phyloP scores from a whole-genome alignment of 768 basidiomycete species.

The Daedaleopsis sinensis region DNA sequence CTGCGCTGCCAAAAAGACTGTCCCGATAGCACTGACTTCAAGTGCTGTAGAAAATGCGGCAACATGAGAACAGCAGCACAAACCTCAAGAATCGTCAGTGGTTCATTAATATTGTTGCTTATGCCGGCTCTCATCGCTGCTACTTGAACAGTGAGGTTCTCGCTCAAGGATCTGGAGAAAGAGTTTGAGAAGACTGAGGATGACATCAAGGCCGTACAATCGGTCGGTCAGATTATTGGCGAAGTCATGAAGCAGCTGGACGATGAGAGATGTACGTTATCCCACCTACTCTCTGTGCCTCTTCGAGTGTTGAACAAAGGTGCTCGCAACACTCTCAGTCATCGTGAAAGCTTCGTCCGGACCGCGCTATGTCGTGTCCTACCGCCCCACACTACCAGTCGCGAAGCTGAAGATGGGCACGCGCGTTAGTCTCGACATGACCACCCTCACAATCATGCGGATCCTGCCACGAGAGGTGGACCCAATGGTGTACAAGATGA shows the following conservation, averaged over 20 bases:
- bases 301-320: background rate
- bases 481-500: conserved; percentile 99
- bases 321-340: conserved; percentile 50
- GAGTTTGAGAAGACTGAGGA: conserved; percentile 96
- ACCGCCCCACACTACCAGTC: conserved; percentile 89
- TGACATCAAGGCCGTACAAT: conserved; percentile 98
- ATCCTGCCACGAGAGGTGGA: conserved; percentile 97
- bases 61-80: conserved; percentile 85
- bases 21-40: background rate
- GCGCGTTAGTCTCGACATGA: conserved; percentile 98
- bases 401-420: conserved; percentile 91
- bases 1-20: background rate
- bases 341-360: conserved; percentile 99
- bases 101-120: background rate
- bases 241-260: conserved; percentile 99
- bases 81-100: conserved; percentile 87
- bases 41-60: conserved; percentile 86
- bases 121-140: background rate
- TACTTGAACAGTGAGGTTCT: conserved; percentile 72
- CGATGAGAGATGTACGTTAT: conserved; percentile 87
- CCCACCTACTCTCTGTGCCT: background rate
- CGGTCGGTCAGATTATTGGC: conserved; percentile 98
- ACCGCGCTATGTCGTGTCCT: conserved; percentile 97
- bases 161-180: conserved; percentile 86
- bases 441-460: conserved; percentile 98